A percentile compares a stretch with the other conserved stretches of the same genome.
Evolutionary conservation across 805 yeast genomes (phyloP).

Genomic region (Scheffersomyces ergatensis): DNA sequence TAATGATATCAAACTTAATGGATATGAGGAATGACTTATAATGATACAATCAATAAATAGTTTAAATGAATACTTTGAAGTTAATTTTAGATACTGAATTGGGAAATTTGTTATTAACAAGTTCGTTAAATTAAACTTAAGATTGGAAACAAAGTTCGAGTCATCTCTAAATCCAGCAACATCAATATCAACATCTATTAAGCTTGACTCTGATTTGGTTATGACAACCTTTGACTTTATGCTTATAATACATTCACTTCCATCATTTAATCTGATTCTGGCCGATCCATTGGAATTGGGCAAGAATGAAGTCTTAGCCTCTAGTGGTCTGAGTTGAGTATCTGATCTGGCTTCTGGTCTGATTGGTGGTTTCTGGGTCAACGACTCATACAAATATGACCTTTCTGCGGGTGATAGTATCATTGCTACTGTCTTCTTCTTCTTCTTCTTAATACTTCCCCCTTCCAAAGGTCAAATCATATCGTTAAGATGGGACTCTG

Average conservation of each 20-base stretch:
- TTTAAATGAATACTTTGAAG: conserved; percentile 73
- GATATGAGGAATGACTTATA: conserved; percentile 74
- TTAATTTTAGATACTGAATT: conserved; percentile 51
- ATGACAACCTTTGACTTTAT: conserved; percentile 78
- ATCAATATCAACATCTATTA: conserved; percentile 77
- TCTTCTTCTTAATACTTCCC: too few species aligned
- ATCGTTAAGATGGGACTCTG: too few species aligned
- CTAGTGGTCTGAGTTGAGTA: conserved; percentile 81
- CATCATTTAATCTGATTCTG: conserved; percentile 80
- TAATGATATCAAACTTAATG: conserved; percentile 76
- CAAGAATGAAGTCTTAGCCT: conserved; percentile 74
- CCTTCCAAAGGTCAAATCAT: too few species aligned
- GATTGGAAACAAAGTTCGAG: conserved; percentile 61
- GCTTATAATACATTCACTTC: conserved; percentile 91
- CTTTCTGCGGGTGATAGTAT: conserved; percentile 74
- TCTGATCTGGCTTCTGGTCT: conserved; percentile 84
- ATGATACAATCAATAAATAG: conserved; percentile 78
- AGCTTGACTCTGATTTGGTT: conserved; percentile 36
- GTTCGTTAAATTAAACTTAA: conserved; percentile 60
- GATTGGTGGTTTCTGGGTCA: conserved; percentile 54
- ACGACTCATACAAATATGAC: conserved; percentile 72
- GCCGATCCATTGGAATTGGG: conserved; percentile 93
- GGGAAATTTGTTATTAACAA: conserved; percentile 55
- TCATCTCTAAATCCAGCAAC: conserved; percentile 81
- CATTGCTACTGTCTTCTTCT: conserved; percentile 33